Conservation (phyloP, 2,329 filamentous ascomycete species). For the Penicillium fuscoglaucum region DNA sequence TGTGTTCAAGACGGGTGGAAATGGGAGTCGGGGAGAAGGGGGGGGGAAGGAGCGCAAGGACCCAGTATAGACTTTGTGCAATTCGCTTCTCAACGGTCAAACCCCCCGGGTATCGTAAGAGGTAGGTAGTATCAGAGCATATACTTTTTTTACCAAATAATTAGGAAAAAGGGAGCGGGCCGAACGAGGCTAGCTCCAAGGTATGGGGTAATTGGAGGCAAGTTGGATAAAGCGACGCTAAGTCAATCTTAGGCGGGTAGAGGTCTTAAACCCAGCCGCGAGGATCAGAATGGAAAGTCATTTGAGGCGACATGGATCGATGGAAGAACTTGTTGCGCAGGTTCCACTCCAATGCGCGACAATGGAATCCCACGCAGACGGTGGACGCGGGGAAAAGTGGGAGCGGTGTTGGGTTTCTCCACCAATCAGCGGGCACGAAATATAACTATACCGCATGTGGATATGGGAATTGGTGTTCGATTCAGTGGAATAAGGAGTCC, state of each 20-base stretch:
- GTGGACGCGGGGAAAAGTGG: constrained; percentile 22
- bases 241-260: not conserved
- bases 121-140: not conserved
- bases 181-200: constrained; percentile 4
- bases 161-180: constrained; percentile 1
- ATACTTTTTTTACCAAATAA: not conserved
- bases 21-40: not conserved
- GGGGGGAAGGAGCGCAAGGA: not conserved
- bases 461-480: not conserved
- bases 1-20: not conserved
- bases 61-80: not conserved
- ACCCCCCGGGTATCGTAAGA: not conserved
- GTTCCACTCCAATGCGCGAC: constrained; percentile 12
- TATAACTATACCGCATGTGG: not conserved
- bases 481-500: not conserved
- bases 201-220: constrained; percentile 5
- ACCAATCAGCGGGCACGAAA: constrained; percentile 30
- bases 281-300: not conserved
- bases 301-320: constrained; percentile 12
- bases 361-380: constrained; percentile 14
- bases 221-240: not conserved
- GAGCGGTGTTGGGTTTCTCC: constrained; percentile 32
- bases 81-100: not conserved
- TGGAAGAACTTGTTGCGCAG: constrained; percentile 14
- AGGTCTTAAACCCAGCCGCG: not conserved